These are phyloP conservation scores for Cystobasidium tubakii DNA, from an alignment of 768 basidiomycete genomes.

Conservation along the genomic window DNA sequence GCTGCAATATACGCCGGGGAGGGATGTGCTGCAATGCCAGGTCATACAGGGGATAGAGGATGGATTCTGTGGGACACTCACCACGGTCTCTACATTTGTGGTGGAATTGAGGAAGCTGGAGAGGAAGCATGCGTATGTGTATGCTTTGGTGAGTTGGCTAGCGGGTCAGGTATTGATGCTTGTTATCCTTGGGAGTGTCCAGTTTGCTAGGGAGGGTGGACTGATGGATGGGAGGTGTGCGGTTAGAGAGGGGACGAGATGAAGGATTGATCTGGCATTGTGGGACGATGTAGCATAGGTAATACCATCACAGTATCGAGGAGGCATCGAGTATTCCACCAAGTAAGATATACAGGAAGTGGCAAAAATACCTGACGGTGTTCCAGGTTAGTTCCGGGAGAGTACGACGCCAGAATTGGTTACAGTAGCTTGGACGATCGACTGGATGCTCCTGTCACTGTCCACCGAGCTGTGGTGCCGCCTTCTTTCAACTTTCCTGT, in stretches of 20 bases:
- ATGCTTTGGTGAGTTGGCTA: slow-evolving; percentile 33
- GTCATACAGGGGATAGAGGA: slow-evolving; percentile 75
- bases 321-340: no score
- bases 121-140: slow-evolving; percentile 26
- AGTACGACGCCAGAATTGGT: no score
- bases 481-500: no score
- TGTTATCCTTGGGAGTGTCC: slow-evolving; percentile 32
- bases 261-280: not conserved
- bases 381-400: no score
- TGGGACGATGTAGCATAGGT: not conserved
- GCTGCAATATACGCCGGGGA: slow-evolving; percentile 56
- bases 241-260: not conserved
- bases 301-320: not conserved
- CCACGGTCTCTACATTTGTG: slow-evolving; percentile 87
- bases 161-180: slow-evolving; percentile 34
- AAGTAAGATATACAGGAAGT: no score
- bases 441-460: no score
- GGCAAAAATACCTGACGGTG: no score
- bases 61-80: slow-evolving; percentile 92
- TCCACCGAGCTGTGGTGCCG: no score
- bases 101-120: slow-evolving; percentile 65
- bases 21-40: slow-evolving; percentile 54
- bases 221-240: not conserved
- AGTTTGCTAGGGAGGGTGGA: slow-evolving; percentile 7
- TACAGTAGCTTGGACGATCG: no score